Percentiles rank a stretch among this genome's conserved stretches.
phyloP scores from a whole-genome alignment of 805 yeast species.

The Saturnispora serradocipensis region DNA sequence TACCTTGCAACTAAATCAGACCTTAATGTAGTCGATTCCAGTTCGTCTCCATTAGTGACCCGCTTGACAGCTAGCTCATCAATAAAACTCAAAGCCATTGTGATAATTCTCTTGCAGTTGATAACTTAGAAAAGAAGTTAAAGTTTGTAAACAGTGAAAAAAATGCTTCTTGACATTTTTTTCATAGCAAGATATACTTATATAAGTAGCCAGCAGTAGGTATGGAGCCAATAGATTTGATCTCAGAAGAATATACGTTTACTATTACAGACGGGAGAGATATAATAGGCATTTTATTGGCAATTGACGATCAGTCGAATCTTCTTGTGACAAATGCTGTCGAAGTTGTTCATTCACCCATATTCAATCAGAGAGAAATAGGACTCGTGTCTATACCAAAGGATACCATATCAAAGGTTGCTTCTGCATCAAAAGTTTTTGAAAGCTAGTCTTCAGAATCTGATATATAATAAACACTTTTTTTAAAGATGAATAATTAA shows the following conservation, averaged over 20 bases:
- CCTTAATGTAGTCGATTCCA: constrained; percentile 25
- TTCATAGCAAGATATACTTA: background rate
- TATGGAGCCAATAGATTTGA: constrained; percentile 23
- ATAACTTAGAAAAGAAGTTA: background rate
- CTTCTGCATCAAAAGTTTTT: constrained; percentile 13
- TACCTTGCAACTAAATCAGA: constrained; percentile 29
- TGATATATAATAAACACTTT: background rate
- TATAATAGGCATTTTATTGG: constrained; percentile 31
- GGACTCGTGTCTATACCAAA: constrained; percentile 50
- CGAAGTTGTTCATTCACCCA: constrained; percentile 17
- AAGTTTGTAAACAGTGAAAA: background rate
- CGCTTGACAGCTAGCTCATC: constrained; percentile 22
- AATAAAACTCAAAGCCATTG: constrained; percentile 6
- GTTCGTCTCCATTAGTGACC: constrained; percentile 17
- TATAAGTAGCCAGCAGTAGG: background rate
- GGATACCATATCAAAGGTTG: constrained; percentile 27
- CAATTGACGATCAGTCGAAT: constrained; percentile 37
- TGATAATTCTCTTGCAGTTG: background rate
- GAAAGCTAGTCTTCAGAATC: background rate
- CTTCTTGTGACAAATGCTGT: constrained; percentile 31
- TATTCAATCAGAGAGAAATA: constrained; percentile 27
- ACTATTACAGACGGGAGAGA: constrained; percentile 26
- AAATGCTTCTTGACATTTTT: background rate
- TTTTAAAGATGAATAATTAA: background rate
- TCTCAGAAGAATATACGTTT: constrained; percentile 25